Evolutionary conservation across 2,329 filamentous ascomycete species (phyloP).

Genomic region (Arthroderma uncinatum): DNA sequence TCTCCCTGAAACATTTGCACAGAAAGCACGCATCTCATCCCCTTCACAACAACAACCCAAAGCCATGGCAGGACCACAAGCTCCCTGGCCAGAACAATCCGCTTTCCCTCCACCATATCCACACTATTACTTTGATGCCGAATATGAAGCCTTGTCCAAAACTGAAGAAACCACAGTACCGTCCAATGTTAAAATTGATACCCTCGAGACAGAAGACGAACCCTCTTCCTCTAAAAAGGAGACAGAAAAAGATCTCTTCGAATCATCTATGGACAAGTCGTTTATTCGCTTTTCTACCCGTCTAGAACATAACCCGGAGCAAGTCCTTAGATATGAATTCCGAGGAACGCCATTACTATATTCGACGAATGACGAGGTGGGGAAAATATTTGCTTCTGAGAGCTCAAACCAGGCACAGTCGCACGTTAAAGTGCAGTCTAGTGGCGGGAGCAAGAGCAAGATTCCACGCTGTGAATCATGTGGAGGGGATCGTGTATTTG

Average conservation of each 20-base stretch:
- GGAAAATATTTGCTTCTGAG: constrained; percentile 45
- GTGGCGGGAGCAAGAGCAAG: constrained; percentile 24
- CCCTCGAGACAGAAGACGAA: constrained; percentile 27
- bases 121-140: constrained; percentile 72
- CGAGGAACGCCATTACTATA: constrained; percentile 66
- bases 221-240: constrained; percentile 19
- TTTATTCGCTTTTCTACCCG: constrained; percentile 75
- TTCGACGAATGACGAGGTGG: constrained; percentile 62
- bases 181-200: constrained; percentile 36
- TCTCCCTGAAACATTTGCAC: constrained; percentile 65
- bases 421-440: constrained; percentile 20
- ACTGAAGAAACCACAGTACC: constrained; percentile 40
- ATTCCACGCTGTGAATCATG: constrained; percentile 72
- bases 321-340: constrained; percentile 72
- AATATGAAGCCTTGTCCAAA: constrained; percentile 71
- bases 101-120: constrained; percentile 62
- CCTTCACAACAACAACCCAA: constrained; percentile 16
- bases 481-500: constrained; percentile 65
- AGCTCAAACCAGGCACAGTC: constrained; percentile 14
- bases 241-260: constrained; percentile 56
- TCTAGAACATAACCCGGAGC: constrained; percentile 68
- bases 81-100: constrained; percentile 64
- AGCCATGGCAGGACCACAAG: constrained; percentile 29
- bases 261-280: constrained; percentile 60
- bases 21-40: constrained; percentile 50